Conservation (phyloP, 306 rosid species). For the Mimosa pudica region DNA sequence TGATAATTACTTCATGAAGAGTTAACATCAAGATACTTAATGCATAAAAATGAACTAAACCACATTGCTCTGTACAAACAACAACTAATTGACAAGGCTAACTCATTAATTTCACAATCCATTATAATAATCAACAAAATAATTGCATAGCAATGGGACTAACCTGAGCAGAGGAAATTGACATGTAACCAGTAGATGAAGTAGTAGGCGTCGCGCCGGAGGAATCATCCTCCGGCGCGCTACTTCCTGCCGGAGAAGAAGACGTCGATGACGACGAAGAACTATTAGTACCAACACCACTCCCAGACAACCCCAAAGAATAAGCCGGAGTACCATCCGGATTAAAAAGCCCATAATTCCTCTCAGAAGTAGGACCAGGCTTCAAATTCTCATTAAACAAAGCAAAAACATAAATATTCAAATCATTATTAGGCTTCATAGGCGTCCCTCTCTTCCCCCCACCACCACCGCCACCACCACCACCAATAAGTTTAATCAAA, state of each 20-base stretch:
- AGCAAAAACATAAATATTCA: slow-evolving; percentile 90
- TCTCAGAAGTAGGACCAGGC: slow-evolving; percentile 92
- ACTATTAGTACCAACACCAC: slow-evolving; percentile 29
- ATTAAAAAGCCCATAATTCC: slow-evolving; percentile 89
- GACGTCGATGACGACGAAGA: slow-evolving; percentile 10
- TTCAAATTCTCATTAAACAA: slow-evolving; percentile 94
- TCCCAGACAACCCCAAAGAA: slow-evolving; percentile 49
- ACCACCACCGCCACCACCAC: no score
- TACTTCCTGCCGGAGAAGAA: not conserved
- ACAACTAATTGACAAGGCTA: no score
- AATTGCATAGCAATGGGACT: not conserved
- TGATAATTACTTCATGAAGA: no score
- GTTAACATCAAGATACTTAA: no score
- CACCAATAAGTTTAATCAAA: slow-evolving; percentile 52
- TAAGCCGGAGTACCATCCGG: slow-evolving; percentile 85
- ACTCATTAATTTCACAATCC: no score
- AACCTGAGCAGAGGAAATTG: slow-evolving; percentile 76
- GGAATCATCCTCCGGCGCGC: not conserved
- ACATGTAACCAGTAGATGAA: slow-evolving; percentile 70
- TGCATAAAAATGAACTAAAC: no score
- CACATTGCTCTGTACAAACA: no score
- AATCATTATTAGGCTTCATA: slow-evolving; percentile 63
- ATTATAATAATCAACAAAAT: no score
- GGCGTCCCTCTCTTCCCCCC: slow-evolving; percentile 72
- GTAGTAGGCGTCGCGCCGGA: slow-evolving; percentile 41